Conservation (phyloP, 768 basidiomycete genomes). For the Mycena leptocephala region DNA sequence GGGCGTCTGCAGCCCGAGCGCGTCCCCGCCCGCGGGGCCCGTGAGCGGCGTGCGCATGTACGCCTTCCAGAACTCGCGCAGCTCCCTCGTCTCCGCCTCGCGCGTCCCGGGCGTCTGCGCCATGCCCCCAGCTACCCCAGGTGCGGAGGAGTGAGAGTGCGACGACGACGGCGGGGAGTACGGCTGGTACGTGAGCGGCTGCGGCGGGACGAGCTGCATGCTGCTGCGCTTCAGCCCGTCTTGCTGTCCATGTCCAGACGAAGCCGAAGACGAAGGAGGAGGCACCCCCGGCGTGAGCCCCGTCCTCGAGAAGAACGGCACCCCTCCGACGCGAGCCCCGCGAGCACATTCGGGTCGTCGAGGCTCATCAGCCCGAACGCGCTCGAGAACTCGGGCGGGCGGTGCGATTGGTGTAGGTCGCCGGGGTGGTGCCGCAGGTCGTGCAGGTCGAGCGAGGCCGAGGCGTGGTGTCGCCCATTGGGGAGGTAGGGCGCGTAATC, state of each 20-base stretch:
- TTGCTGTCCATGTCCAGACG: too few relatives aligned
- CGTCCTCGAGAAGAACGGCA: conserved; percentile 71
- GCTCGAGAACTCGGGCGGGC: conserved; percentile 58
- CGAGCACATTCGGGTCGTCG: conserved; percentile 80
- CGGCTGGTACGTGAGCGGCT: conserved; percentile 16
- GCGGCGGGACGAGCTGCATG: conserved; percentile 27
- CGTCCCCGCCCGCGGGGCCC: conserved; percentile 50
- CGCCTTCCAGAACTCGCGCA: conserved; percentile 83
- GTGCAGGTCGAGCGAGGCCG: conserved; percentile 4
- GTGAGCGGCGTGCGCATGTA: conserved; percentile 80
- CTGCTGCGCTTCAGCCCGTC: neutral
- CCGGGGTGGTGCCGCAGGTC: conserved; percentile 10
- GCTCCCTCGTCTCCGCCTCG: conserved; percentile 62
- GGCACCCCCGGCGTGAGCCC: neutral
- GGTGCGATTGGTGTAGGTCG: conserved; percentile 14
- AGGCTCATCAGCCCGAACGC: conserved; percentile 86
- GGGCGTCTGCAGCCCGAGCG: conserved; percentile 37
- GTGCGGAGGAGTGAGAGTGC: neutral
- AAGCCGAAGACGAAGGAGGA: too few relatives aligned
- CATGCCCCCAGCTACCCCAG: conserved; percentile 11
- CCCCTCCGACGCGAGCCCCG: conserved; percentile 72
- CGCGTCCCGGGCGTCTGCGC: conserved; percentile 50
- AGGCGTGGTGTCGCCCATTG: conserved; percentile 2
- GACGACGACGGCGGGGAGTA: neutral
- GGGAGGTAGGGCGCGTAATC: conserved; percentile 20